Percentiles rank a stretch among this genome's conserved stretches.
Conservation (phyloP, 2,329 filamentous ascomycete species). For the Penicillium sp. region DNA sequence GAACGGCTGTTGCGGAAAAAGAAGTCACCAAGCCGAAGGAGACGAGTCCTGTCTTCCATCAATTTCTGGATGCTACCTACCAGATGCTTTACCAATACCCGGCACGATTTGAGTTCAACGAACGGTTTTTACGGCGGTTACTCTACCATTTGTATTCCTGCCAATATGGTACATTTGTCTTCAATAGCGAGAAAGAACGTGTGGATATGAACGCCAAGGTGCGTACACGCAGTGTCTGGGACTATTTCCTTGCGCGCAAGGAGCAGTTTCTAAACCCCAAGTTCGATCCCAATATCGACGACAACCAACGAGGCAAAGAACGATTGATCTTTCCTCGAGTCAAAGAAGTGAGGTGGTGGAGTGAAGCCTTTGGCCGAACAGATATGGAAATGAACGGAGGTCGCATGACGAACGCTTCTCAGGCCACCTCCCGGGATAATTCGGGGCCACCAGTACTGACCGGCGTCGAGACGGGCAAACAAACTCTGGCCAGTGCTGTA, state of each 20-base stretch:
- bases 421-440: slow-evolving; percentile 37
- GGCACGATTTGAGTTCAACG: slow-evolving; percentile 92
- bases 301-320: slow-evolving; percentile 78
- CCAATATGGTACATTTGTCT: slow-evolving; percentile 96
- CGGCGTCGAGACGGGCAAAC: slow-evolving; percentile 64
- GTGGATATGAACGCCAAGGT: slow-evolving; percentile 70
- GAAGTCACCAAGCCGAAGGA: slow-evolving; percentile 81
- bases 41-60: slow-evolving; percentile 94
- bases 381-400: slow-evolving; percentile 91
- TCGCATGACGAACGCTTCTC: slow-evolving; percentile 56
- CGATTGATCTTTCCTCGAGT: slow-evolving; percentile 80
- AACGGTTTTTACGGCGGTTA: slow-evolving; percentile 85
- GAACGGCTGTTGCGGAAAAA: slow-evolving; percentile 55
- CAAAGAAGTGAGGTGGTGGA: slow-evolving; percentile 90
- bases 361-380: slow-evolving; percentile 80
- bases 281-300: slow-evolving; percentile 77
- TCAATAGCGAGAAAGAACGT: slow-evolving; percentile 91
- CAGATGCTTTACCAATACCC: slow-evolving; percentile 86
- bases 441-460: slow-evolving; percentile 59
- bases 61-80: slow-evolving; percentile 93
- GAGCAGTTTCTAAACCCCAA: slow-evolving; percentile 81
- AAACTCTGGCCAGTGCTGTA: slow-evolving; percentile 54
- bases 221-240: slow-evolving; percentile 87
- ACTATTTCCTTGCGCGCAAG: slow-evolving; percentile 84
- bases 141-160: slow-evolving; percentile 95